Evolutionary conservation across 805 yeast genomes (phyloP), one percentile per base, ranked within the genome.

Genomic region (Wickerhamiella sergipiensis): DNA sequence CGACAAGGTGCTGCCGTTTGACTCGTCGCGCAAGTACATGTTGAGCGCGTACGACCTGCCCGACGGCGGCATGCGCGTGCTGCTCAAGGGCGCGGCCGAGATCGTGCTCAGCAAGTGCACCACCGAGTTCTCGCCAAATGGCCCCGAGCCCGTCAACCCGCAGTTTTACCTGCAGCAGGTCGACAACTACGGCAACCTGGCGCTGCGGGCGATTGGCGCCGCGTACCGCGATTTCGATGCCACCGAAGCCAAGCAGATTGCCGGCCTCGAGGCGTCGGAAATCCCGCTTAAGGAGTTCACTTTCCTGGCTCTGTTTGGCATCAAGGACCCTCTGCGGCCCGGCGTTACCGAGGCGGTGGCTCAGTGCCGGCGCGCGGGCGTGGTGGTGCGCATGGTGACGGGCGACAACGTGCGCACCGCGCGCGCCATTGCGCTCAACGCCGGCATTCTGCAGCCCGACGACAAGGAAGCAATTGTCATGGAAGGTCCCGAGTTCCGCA

Each of bases 381-480:
- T 92, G 22, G 77, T 83, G 22, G 97, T 92, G 18, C 76, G 96
- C 58, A 92, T 92, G 98, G 97, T 92, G 45, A 92, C 99, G 19
- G 99, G 99, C 66, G 99, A 92, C 66, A 90, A 90, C 63, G 65
- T 90, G 52, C 69, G 80, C 44, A 92, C 99, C 2, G 99, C 98
- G 5, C 80, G 78, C 57, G 94, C 97, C 0, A 92, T 92, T 58
- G 87, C 97, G 1, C 71, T 75, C 53, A 82, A 81, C 50, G 92
- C 97, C 71, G 86, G 89, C 52, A 92, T 92, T 49, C 46, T 72
- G 17, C 49, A 56, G 13, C 80, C 75, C 19, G 77, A 77, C 48
- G 65, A 75, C 17, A 76, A 78, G 56, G 77, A 77, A 26, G 69
- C 69, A 38, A 73, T 82, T 15, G 84, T 80, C 52, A 85, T 92